Conservation (phyloP, 345 rosid genomes). For the Trapa bicornis region DNA sequence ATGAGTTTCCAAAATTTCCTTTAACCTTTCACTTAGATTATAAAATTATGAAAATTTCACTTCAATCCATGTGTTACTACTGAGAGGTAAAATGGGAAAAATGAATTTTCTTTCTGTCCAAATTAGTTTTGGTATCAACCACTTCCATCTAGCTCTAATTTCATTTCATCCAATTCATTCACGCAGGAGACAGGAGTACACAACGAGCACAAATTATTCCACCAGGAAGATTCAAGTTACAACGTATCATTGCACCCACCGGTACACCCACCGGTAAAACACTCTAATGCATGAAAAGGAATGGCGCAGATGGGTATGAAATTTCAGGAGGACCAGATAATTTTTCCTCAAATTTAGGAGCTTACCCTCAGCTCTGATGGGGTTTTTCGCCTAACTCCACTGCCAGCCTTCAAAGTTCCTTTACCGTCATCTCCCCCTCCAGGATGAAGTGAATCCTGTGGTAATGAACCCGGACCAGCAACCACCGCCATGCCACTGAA, state of each 20-base stretch:
- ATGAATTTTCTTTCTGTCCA: too few relatives aligned
- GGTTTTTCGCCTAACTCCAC: constrained; percentile 59
- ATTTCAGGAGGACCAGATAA: neutral
- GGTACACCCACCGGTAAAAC: neutral
- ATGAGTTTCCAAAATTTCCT: too few relatives aligned
- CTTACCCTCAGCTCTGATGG: constrained; percentile 75
- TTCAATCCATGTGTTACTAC: too few relatives aligned
- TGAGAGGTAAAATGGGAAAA: too few relatives aligned
- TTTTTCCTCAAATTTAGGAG: neutral
- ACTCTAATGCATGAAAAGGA: neutral
- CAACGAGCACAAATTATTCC: neutral
- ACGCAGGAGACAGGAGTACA: too few relatives aligned
- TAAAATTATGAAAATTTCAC: too few relatives aligned
- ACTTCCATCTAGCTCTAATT: too few relatives aligned
- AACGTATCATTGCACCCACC: neutral
- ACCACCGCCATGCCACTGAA: constrained; percentile 47
- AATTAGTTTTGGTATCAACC: too few relatives aligned
- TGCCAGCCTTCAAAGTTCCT: constrained; percentile 21
- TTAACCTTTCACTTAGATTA: too few relatives aligned
- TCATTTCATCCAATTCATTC: too few relatives aligned
- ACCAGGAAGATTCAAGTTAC: neutral
- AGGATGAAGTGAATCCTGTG: constrained; percentile 30
- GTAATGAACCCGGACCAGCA: constrained; percentile 41
- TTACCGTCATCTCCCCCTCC: constrained; percentile 21
- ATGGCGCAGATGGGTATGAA: neutral